Base-by-base conservation (phyloP, 345 rosid genomes). In the Cochlearia excelsa region DNA sequence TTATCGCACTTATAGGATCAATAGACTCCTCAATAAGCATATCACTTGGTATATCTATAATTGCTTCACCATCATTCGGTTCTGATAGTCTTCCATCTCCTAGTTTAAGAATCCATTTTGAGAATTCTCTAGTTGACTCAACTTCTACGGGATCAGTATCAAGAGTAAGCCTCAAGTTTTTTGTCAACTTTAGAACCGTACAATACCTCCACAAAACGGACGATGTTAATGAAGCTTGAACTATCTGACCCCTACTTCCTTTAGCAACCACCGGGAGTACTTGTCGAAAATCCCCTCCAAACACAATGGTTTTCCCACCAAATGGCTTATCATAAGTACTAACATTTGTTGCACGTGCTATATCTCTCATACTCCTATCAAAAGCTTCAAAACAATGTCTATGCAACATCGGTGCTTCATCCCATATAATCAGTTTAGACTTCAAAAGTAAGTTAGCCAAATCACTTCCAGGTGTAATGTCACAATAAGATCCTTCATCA, bases 1-100 rank as follows among this genome's bases (percentile, higher is more conserved):
- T 37, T 8, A 37, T 37, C 2, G 40, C 5, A 8, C 7, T 6
- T 4, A 37, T 6, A 5, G 40, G 6, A 8, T 37, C 7, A 37
- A 3, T 2, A 1, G 40, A 37, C 2, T 37, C 40, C 5, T 4
- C 7, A 1, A 37, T 87, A 80, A 3, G 80, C 78, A 45, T 89
- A 27, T 28, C 83, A 4, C 9, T n/a, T 9, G 43, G 43, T 7
- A 39, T 39, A 8, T 39, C n/a, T 7, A 39, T 39, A 7, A 39
- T 39, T 2, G n/a, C 10, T 39, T 39, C 43, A 39, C 43, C 43
- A 39, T 39, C n/a, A 39, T 39, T 39, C 2, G 43, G n/a, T 39
- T 39, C 3, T 7, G 43, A 39, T 7, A 39, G 10, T 5, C 9
- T 39, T 39, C n/a, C 43, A 39, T 39, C 43, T 7, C 43, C 43